Percentiles rank a stretch among this genome's conserved stretches.
Evolutionary conservation across 2,329 filamentous ascomycete species (phyloP).

Genomic region (Fusarium sublunatum): DNA sequence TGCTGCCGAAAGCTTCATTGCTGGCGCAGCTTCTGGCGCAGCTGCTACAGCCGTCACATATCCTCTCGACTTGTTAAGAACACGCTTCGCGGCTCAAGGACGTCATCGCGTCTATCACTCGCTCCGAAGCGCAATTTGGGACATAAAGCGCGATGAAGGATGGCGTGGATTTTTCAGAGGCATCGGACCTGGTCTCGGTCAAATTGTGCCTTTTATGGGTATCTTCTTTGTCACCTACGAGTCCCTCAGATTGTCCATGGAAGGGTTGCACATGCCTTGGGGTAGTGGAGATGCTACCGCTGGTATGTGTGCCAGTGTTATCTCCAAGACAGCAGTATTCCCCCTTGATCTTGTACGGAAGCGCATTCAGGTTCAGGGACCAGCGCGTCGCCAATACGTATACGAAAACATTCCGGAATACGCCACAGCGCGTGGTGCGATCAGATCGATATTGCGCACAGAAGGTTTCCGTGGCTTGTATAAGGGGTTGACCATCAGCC

Average conservation of each 20-base stretch:
- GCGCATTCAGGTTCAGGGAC: conserved; percentile 93
- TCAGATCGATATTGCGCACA: conserved; percentile 72
- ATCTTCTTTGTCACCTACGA: conserved; percentile 95
- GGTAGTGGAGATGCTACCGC: conserved; percentile 86
- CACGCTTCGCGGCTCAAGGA: conserved; percentile 96
- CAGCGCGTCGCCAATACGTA: conserved; percentile 80
- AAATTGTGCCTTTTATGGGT: conserved; percentile 97
- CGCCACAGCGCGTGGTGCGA: conserved; percentile 71
- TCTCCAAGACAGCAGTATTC: conserved; percentile 91
- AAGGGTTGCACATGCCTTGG: conserved; percentile 68
- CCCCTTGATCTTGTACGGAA: conserved; percentile 94
- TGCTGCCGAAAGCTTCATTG: conserved; percentile 81
- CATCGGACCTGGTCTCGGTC: conserved; percentile 80
- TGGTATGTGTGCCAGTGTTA: conserved; percentile 80
- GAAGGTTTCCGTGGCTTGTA: conserved; percentile 88
- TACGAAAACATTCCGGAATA: conserved; percentile 92
- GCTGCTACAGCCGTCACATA: conserved; percentile 87
- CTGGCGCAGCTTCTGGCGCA: conserved; percentile 85
- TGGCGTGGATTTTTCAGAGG: conserved; percentile 86
- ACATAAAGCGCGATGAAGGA: conserved; percentile 83
- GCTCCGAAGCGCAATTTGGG: conserved; percentile 73
- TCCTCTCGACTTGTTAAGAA: conserved; percentile 91
- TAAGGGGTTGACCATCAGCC: conserved; percentile 85
- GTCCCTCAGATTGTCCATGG: conserved; percentile 71
- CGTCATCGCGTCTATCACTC: conserved; percentile 80